Percentiles rank a stretch among this genome's conserved stretches.
These are phyloP conservation scores for Talaromyces marneffei DNA, from an alignment of 2,329 filamentous ascomycete genomes.

Conservation along the genomic window DNA sequence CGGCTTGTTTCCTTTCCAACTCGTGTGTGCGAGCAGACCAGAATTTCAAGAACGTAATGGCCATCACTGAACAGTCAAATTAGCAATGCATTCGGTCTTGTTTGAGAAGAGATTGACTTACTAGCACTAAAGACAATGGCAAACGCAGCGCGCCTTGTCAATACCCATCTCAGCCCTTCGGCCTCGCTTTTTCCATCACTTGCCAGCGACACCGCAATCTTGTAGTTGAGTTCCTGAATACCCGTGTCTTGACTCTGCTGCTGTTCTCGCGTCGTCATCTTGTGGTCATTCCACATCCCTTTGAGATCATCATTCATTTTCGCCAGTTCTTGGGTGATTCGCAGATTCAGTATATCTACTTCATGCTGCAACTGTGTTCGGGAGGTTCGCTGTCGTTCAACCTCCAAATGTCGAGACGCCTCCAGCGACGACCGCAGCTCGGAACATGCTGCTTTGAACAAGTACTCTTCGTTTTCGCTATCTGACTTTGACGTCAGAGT, in stretches of 20 bases:
- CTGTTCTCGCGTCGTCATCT: slow-evolving; percentile 84
- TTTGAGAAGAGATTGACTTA: slow-evolving; percentile 25
- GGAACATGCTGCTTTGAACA: slow-evolving; percentile 89
- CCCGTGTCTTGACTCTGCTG: slow-evolving; percentile 78
- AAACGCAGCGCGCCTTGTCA: slow-evolving; percentile 59
- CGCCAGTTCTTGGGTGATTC: slow-evolving; percentile 73
- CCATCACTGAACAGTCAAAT: slow-evolving; percentile 36
- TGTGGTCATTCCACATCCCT: slow-evolving; percentile 92
- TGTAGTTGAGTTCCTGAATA: slow-evolving; percentile 93
- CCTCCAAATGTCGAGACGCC: slow-evolving; percentile 67
- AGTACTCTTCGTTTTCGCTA: slow-evolving; percentile 89
- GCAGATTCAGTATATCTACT: slow-evolving; percentile 84
- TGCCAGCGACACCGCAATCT: slow-evolving; percentile 84
- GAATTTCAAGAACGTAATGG: slow-evolving; percentile 43
- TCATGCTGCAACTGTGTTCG: slow-evolving; percentile 86
- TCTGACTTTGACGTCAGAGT: slow-evolving; percentile 84
- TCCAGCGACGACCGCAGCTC: slow-evolving; percentile 84
- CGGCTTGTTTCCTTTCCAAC: slow-evolving; percentile 31
- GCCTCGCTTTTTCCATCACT: slow-evolving; percentile 89
- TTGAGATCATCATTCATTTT: slow-evolving; percentile 86
- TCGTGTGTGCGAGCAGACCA: slow-evolving; percentile 36
- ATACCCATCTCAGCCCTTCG: slow-evolving; percentile 82
- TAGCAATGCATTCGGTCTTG: neutral
- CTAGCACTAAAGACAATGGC: slow-evolving; percentile 50
- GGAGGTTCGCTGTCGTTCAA: slow-evolving; percentile 77